Conservation (phyloP, 2,329 filamentous ascomycete species). For the Aspergillus pseudotamarii region DNA sequence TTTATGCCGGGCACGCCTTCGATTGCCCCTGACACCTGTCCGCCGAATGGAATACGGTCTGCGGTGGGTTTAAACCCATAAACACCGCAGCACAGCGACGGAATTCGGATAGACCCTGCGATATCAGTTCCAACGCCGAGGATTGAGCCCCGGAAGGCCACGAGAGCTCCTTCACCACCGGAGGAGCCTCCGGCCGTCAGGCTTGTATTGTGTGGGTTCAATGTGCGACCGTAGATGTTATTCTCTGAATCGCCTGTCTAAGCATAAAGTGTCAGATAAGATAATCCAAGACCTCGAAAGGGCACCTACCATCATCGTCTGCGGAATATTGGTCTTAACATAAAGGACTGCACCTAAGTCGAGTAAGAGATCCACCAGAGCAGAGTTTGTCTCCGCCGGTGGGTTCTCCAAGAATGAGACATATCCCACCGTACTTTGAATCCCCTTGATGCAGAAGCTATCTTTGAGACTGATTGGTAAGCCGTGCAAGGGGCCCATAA, state of each 20-base stretch:
- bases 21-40: conserved; percentile 19
- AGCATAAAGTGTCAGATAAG: background rate
- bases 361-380: conserved; percentile 28
- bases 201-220: conserved; percentile 32
- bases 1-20: conserved; percentile 15
- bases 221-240: conserved; percentile 31
- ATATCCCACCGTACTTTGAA: conserved; percentile 28
- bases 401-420: conserved; percentile 24
- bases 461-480: conserved; percentile 44
- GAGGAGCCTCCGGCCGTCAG: conserved; percentile 33
- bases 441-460: conserved; percentile 26
- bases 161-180: conserved; percentile 40
- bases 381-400: conserved; percentile 22
- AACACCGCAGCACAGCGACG: conserved; percentile 36
- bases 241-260: conserved; percentile 34
- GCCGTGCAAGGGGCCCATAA: conserved; percentile 43
- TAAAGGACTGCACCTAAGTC: conserved; percentile 34
- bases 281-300: background rate
- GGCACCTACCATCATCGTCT: conserved; percentile 33
- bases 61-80: conserved; percentile 42
- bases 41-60: conserved; percentile 34
- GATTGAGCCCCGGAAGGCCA: conserved; percentile 40
- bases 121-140: conserved; percentile 42
- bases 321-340: conserved; percentile 38
- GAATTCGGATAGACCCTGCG: conserved; percentile 42